Percentiles rank a stretch among this genome's conserved stretches.
Conservation (phyloP, 1,284 basidiomycete species). For the Malassezia slooffiae region DNA sequence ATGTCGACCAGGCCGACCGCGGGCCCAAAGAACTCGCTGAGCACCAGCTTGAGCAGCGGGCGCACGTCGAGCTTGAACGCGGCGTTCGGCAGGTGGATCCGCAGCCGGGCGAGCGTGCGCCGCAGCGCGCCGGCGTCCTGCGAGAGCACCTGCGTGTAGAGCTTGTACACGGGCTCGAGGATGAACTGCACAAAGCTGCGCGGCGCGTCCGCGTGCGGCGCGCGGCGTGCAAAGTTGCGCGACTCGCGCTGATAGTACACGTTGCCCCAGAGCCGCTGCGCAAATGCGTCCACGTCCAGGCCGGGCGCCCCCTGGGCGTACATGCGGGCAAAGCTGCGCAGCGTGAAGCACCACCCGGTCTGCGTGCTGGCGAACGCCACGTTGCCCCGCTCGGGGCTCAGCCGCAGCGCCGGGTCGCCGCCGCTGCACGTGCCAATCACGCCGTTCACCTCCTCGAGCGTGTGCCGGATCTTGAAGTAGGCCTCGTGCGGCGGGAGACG, state of each 20-base stretch:
- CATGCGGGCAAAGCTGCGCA: slow-evolving; percentile 87
- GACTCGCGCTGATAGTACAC: slow-evolving; percentile 76
- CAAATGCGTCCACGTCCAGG: slow-evolving; percentile 54
- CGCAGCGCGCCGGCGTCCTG: slow-evolving; percentile 75
- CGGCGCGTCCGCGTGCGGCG: slow-evolving; percentile 65
- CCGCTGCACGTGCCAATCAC: slow-evolving; percentile 60
- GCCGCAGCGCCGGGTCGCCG: slow-evolving; percentile 69
- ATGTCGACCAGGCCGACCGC: slow-evolving; percentile 81
- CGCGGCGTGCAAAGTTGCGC: slow-evolving; percentile 79
- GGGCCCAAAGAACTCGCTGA: slow-evolving; percentile 85
- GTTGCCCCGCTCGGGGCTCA: slow-evolving; percentile 90
- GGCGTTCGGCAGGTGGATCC: slow-evolving; percentile 77
- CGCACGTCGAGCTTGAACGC: slow-evolving; percentile 98
- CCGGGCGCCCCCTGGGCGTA: slow-evolving; percentile 66
- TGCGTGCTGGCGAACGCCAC: slow-evolving; percentile 94
- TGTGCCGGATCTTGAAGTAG: slow-evolving; percentile 97
- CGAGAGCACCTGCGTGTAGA: slow-evolving; percentile 84
- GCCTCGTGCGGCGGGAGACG: slow-evolving; percentile 90
- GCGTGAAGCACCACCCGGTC: slow-evolving; percentile 95
- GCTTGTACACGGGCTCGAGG: slow-evolving; percentile 89
- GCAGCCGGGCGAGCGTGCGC: slow-evolving; percentile 65
- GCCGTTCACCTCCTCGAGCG: slow-evolving; percentile 95
- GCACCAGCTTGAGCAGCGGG: slow-evolving; percentile 79
- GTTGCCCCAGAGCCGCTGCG: slow-evolving; percentile 90
- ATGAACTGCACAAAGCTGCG: slow-evolving; percentile 94